These are phyloP conservation scores for Saprolegnia diclina DNA, from an alignment of 352 stramenopile species.

Conservation along the genomic window DNA sequence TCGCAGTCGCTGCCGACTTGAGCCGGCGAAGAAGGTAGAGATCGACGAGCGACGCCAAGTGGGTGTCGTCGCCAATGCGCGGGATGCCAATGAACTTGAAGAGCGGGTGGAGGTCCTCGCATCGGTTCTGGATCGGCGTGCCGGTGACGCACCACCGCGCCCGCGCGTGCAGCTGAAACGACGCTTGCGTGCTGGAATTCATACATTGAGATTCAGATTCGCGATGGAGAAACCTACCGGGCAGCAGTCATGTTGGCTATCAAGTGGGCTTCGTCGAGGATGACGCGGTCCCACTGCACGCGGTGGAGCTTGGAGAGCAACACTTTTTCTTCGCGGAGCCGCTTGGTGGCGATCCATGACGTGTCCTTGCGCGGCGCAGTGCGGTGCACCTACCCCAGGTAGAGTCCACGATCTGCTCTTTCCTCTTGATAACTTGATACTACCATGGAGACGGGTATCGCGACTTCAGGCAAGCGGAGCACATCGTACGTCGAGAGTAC, in stretches of 20 bases:
- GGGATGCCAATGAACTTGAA: conserved; percentile 80
- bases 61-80: conserved; percentile 45
- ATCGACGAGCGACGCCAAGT: conserved; percentile 69
- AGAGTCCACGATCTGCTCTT: background rate
- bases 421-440: background rate
- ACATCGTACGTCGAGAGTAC: conserved; percentile 80
- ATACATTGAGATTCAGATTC: background rate
- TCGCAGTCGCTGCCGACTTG: conserved; percentile 65
- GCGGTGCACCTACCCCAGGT: background rate
- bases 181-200: conserved; percentile 36
- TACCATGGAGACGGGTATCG: conserved; percentile 30
- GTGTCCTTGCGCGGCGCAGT: background rate
- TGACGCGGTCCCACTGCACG: conserved; percentile 77
- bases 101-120: conserved; percentile 79
- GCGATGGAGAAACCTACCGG: conserved; percentile 24
- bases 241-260: conserved; percentile 82
- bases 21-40: conserved; percentile 79
- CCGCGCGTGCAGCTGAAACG: conserved; percentile 58
- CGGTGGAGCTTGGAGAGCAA: conserved; percentile 64
- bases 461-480: conserved; percentile 64
- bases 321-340: conserved; percentile 18
- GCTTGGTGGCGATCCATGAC: conserved; percentile 21
- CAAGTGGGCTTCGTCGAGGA: conserved; percentile 85
- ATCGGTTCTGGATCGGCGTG: conserved; percentile 86
- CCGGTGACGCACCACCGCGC: conserved; percentile 85